Conservation (phyloP, 176 grass and related monocot genomes). For the Oropetium thomaeum region DNA sequence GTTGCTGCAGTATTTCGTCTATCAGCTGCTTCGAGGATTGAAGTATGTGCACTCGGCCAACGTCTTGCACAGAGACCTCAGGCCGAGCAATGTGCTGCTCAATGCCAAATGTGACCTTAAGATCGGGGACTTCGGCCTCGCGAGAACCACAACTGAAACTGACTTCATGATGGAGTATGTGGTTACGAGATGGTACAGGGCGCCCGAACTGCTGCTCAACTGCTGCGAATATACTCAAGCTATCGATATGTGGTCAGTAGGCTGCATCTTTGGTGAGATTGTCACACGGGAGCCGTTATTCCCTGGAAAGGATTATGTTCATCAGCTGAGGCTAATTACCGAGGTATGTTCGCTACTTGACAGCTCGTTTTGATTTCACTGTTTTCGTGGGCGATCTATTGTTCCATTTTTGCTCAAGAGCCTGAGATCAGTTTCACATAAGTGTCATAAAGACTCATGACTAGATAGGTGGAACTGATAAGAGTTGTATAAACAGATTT, state of each 20-base stretch:
- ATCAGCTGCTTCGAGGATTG: conserved; percentile 86
- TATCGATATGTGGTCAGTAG: conserved; percentile 96
- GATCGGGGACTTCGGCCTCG: conserved; percentile 92
- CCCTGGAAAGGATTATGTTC: conserved; percentile 95
- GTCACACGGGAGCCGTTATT: conserved; percentile 83
- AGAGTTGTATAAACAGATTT: background rate
- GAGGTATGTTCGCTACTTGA: conserved; percentile 52
- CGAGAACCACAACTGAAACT: conserved; percentile 91
- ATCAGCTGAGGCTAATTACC: conserved; percentile 90
- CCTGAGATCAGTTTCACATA: background rate
- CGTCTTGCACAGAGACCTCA: conserved; percentile 93
- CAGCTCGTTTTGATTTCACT: background rate
- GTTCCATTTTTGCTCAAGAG: background rate
- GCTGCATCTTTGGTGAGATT: conserved; percentile 95
- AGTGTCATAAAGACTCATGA: background rate
- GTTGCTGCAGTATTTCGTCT: conserved; percentile 74
- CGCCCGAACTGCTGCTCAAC: conserved; percentile 90
- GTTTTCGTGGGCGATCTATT: background rate
- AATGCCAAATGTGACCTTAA: conserved; percentile 95
- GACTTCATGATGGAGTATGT: conserved; percentile 99
- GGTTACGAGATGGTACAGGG: conserved; percentile 91
- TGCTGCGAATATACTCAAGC: conserved; percentile 97
- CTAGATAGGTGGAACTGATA: background rate
- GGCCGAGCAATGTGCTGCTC: conserved; percentile 83
- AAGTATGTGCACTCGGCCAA: conserved; percentile 96